These are phyloP conservation scores for Penicillium janthinellum DNA, from an alignment of 2,329 filamentous ascomycete genomes.

Conservation along the genomic window DNA sequence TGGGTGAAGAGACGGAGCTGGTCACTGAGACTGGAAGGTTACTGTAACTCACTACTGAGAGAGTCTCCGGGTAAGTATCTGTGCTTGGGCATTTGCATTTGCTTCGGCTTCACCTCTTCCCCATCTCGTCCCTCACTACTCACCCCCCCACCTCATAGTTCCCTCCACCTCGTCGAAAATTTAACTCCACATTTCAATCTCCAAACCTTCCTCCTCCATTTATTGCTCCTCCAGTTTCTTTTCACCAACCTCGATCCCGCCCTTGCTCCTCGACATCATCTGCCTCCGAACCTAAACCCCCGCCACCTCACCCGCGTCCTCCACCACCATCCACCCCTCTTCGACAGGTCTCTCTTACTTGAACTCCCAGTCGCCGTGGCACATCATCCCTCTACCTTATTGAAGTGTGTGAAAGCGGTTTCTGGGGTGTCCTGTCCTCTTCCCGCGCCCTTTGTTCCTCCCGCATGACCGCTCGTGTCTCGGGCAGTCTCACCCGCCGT, in stretches of 20 bases:
- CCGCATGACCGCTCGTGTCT: conserved; percentile 43
- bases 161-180: not conserved
- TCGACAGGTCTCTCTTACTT: conserved; percentile 5
- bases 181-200: not conserved
- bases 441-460: conserved; percentile 18
- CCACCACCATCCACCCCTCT: conserved; percentile 23
- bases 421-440: conserved; percentile 15
- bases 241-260: conserved; percentile 1
- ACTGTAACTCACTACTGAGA: too few relatives aligned
- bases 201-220: not conserved
- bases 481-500: conserved; percentile 40
- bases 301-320: conserved; percentile 18
- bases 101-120: conserved; percentile 2
- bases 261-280: conserved; percentile 4
- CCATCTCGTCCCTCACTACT: conserved; percentile 7
- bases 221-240: not conserved
- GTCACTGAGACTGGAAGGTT: too few relatives aligned
- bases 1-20: conserved; percentile 27
- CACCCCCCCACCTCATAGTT: not conserved
- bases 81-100: not conserved
- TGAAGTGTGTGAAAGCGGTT: conserved; percentile 7
- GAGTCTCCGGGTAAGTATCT: too few relatives aligned
- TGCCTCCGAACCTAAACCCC: conserved; percentile 6
- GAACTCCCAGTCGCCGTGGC: conserved; percentile 5
- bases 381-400: conserved; percentile 10